Evolutionary conservation across 768 basidiomycete species (phyloP).

Genomic region (Mrakia hoshinonis): DNA sequence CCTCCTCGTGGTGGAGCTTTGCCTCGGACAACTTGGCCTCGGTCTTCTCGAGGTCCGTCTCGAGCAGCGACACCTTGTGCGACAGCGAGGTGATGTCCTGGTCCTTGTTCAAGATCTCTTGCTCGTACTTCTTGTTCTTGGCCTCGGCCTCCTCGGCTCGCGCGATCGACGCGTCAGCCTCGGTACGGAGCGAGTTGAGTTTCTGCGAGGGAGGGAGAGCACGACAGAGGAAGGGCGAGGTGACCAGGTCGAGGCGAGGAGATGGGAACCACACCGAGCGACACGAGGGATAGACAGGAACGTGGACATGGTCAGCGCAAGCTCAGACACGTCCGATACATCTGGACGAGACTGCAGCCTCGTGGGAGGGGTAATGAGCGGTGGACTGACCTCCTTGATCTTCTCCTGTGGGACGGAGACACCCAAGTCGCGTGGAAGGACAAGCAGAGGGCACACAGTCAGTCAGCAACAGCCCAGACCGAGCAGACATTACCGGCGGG

Average conservation of each 20-base stretch:
- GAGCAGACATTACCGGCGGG: no score
- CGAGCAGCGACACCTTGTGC: constrained; percentile 54
- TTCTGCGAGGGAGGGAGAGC: constrained; percentile 33
- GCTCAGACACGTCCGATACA: neutral
- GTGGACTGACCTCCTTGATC: constrained; percentile 45
- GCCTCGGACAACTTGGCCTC: constrained; percentile 58
- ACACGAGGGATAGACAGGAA: neutral
- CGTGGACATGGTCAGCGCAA: neutral
- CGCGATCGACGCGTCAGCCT: constrained; percentile 69
- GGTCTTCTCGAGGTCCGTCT: constrained; percentile 59
- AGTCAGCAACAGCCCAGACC: neutral
- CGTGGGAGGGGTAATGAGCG: neutral
- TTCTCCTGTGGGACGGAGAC: constrained; percentile 46
- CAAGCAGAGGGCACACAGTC: neutral
- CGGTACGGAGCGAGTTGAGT: constrained; percentile 62
- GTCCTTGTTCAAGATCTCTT: constrained; percentile 61
- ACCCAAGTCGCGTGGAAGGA: no score
- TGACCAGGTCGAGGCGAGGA: neutral
- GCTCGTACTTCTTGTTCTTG: constrained; percentile 45
- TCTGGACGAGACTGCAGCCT: neutral
- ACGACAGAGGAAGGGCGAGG: neutral
- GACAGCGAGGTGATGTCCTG: constrained; percentile 74
- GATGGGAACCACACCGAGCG: constrained; percentile 25
- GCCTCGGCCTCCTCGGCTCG: constrained; percentile 83
- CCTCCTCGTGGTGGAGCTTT: constrained; percentile 59